Conservation (phyloP, 768 basidiomycete species). For the Xanthoconium stramineum region DNA sequence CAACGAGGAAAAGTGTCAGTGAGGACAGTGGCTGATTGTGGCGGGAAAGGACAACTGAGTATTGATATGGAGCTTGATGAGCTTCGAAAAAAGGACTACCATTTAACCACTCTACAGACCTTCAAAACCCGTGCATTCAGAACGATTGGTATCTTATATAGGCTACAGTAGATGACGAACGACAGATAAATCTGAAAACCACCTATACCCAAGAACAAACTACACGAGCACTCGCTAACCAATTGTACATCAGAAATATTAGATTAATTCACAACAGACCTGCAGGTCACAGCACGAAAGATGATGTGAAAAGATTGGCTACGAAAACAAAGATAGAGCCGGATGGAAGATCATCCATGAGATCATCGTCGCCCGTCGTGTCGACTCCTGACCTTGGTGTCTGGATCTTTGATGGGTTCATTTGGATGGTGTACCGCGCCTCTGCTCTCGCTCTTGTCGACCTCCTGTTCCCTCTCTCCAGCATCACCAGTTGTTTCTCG, state of each 20-base stretch:
- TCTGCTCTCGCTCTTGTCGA: too few species aligned
- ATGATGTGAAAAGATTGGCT: slow-evolving; percentile 79
- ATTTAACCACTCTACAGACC: neutral
- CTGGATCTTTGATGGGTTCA: slow-evolving; percentile 27
- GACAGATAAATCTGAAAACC: slow-evolving; percentile 10
- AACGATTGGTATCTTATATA: slow-evolving; percentile 6
- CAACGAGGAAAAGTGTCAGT: slow-evolving; percentile 40
- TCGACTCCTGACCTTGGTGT: slow-evolving; percentile 45
- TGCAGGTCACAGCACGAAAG: slow-evolving; percentile 59
- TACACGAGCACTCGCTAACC: too few species aligned
- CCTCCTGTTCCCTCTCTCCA: too few species aligned
- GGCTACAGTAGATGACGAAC: slow-evolving; percentile 20
- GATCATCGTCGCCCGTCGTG: too few species aligned
- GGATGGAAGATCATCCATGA: slow-evolving; percentile 89
- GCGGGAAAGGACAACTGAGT: slow-evolving; percentile 70
- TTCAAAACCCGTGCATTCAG: neutral
- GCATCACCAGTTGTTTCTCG: too few species aligned
- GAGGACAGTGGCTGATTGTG: slow-evolving; percentile 59
- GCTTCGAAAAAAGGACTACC: slow-evolving; percentile 15
- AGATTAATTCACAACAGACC: slow-evolving; percentile 43
- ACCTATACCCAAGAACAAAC: neutral
- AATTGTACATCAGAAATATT: slow-evolving; percentile 6
- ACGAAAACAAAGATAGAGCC: slow-evolving; percentile 74
- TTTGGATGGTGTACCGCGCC: too few species aligned
- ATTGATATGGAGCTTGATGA: slow-evolving; percentile 67